phyloP scores from a whole-genome alignment of 495 filamentous ascomycete genomes.

The Podospora pseudoanserina region DNA sequence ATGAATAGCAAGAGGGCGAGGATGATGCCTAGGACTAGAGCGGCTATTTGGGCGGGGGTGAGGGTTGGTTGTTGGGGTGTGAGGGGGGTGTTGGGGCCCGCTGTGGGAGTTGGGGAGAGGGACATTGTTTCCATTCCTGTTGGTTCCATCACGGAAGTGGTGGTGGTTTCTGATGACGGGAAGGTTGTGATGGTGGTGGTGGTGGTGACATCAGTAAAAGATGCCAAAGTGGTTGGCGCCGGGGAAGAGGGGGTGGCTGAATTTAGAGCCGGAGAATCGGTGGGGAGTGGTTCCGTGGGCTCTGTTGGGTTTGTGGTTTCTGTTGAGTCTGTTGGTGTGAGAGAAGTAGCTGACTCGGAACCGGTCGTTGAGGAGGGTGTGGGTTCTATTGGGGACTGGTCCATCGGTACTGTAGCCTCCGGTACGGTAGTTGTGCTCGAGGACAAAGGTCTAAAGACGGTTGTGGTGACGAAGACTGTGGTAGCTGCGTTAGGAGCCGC shows the following conservation, averaged over 20 bases:
- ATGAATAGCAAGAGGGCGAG: conserved; percentile 26
- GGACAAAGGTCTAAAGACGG: conserved; percentile 18
- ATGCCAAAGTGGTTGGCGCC: not conserved
- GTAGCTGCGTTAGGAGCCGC: conserved; percentile 26
- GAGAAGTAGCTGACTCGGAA: not conserved
- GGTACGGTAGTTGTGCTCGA: not conserved
- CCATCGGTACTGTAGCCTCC: not conserved
- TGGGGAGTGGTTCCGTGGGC: not conserved
- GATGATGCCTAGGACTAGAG: conserved; percentile 22
- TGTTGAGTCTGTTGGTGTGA: too few relatives aligned
- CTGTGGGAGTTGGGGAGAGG: conserved; percentile 6
- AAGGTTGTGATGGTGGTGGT: conserved; percentile 10
- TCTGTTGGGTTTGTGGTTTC: not conserved
- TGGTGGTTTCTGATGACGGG: not conserved
- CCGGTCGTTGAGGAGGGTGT: not conserved
- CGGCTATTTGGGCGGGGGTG: conserved; percentile 24
- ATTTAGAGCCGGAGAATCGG: not conserved
- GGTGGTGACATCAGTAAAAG: conserved; percentile 3
- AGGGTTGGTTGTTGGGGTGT: conserved; percentile 6
- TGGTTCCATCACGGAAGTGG: not conserved
- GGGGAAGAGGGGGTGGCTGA: not conserved
- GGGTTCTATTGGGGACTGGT: not conserved
- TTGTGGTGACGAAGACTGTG: conserved; percentile 25
- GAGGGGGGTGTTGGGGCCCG: not conserved
- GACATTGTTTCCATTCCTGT: conserved; percentile 4